A percentile compares a stretch with the other conserved stretches of the same genome.
phyloP scores from a whole-genome alignment of 768 basidiomycete species.

The Galerina sulciceps region DNA sequence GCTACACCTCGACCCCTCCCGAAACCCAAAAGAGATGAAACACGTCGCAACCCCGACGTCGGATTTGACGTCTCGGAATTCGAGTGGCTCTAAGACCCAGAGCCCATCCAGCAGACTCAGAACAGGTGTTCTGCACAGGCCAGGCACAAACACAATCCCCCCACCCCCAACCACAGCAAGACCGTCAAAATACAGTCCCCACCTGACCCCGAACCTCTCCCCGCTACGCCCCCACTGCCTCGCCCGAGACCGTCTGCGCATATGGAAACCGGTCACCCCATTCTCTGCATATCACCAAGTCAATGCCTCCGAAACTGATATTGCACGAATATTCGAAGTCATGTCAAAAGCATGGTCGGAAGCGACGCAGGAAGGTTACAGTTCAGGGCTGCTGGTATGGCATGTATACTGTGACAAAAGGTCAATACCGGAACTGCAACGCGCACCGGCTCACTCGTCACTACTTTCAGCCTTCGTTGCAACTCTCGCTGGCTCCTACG shows the following conservation, averaged over 20 bases:
- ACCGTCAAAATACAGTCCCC: background rate
- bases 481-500: constrained; percentile 32
- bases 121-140: background rate
- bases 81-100: background rate
- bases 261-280: constrained; percentile 26
- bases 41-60: background rate
- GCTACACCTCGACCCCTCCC: background rate
- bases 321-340: constrained; percentile 25
- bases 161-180: too few relatives aligned
- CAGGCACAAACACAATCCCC: too few relatives aligned
- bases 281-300: background rate
- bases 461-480: constrained; percentile 36
- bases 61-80: background rate
- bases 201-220: constrained; percentile 17
- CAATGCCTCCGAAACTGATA: constrained; percentile 16
- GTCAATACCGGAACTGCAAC: constrained; percentile 31
- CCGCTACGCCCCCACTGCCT: constrained; percentile 28
- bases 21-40: background rate
- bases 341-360: constrained; percentile 30
- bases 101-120: background rate
- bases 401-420: constrained; percentile 43
- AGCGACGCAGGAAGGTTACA: constrained; percentile 37
- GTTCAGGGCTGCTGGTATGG: constrained; percentile 37
- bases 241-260: constrained; percentile 24
- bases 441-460: constrained; percentile 28